Base-by-base conservation (phyloP, 2,329 filamentous ascomycete genomes). In the Aspergillus brasiliensis region DNA sequence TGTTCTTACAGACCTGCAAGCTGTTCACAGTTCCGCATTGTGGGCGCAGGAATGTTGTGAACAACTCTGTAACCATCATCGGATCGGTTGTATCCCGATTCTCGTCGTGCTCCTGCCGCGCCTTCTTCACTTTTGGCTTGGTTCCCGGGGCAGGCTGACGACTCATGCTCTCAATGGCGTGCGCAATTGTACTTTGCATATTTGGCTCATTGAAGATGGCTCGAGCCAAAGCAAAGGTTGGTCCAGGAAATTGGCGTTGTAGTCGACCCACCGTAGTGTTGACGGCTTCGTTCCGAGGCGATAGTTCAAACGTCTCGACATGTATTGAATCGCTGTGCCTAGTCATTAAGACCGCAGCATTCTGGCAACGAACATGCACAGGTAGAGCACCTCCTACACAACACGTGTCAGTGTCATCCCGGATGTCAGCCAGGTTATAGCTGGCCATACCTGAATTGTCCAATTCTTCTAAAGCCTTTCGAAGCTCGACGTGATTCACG, bases 41-140 rank as follows among this genome's bases (percentile, higher is more conserved):
- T 4, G 78, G 73, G 11, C 71, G 69, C 2, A 85, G 63, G 3
- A 83, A 71, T 0, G 76, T 75, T 3, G 81, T 72, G 1, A 86
- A 68, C 7, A 84, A 75, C 42, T 86, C 81, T 0, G 82, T 86
- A 0, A 88, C 77, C 11, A 86, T 72, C 2, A 69, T 74, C 0
- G 85, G 85, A 56, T 83, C 56, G 0, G 68, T 71, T 0, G 83
- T 82, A 17, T 88, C 83, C 3, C 83, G 77, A 0, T 68, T 69
- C 60, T 87, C 83, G 1, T 66, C 64, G 1, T 75, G 66, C 2
- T 59, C 53, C 8, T 67, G 61, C 0, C 69, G 53, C 1, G 77
- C 79, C 57, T 86, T 86, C 2, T 11, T 64, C 0, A 71, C 66
- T 27, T 71, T 68, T 1, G 74, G 69, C 51, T 75, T 73, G 5